Conservation (phyloP, 2,329 filamentous ascomycete genomes). For the Mariannaea elegans region DNA sequence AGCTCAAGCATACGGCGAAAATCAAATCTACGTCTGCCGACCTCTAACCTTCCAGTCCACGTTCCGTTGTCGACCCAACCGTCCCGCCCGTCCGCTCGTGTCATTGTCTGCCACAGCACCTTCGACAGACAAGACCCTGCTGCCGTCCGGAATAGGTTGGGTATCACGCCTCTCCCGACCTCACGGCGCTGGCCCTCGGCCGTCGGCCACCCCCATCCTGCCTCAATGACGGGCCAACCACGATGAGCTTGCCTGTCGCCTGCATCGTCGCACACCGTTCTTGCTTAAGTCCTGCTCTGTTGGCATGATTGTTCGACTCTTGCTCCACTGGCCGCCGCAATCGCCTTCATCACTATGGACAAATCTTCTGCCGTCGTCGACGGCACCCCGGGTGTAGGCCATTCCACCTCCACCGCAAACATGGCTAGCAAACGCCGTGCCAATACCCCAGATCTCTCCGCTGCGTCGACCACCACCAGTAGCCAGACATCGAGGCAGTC, state of each 20-base stretch:
- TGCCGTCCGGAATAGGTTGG: slow-evolving; percentile 43
- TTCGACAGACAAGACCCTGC: slow-evolving; percentile 35
- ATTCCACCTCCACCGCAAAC: slow-evolving; percentile 31
- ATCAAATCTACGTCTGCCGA: slow-evolving; percentile 14
- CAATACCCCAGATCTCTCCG: slow-evolving; percentile 36
- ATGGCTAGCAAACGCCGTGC: slow-evolving; percentile 30
- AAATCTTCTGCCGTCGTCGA: slow-evolving; percentile 43
- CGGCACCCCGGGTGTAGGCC: slow-evolving; percentile 34
- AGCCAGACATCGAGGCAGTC: slow-evolving; percentile 48
- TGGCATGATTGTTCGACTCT: slow-evolving; percentile 46
- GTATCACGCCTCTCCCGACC: slow-evolving; percentile 29
- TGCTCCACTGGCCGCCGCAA: slow-evolving; percentile 39
- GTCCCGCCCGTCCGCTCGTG: slow-evolving; percentile 35
- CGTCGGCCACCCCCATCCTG: slow-evolving; percentile 32
- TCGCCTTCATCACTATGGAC: slow-evolving; percentile 46
- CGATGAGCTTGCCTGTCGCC: slow-evolving; percentile 45
- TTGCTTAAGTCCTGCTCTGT: slow-evolving; percentile 42
- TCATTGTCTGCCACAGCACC: slow-evolving; percentile 30
- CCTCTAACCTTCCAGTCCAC: slow-evolving; percentile 22
- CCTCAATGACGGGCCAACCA: slow-evolving; percentile 47
- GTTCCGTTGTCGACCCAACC: slow-evolving; percentile 30
- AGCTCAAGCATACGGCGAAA: slow-evolving; percentile 12
- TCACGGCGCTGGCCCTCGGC: slow-evolving; percentile 31
- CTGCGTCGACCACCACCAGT: slow-evolving; percentile 36
- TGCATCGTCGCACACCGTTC: slow-evolving; percentile 40